Conservation (phyloP, 345 rosid species). For the Nasturtium officinale region DNA sequence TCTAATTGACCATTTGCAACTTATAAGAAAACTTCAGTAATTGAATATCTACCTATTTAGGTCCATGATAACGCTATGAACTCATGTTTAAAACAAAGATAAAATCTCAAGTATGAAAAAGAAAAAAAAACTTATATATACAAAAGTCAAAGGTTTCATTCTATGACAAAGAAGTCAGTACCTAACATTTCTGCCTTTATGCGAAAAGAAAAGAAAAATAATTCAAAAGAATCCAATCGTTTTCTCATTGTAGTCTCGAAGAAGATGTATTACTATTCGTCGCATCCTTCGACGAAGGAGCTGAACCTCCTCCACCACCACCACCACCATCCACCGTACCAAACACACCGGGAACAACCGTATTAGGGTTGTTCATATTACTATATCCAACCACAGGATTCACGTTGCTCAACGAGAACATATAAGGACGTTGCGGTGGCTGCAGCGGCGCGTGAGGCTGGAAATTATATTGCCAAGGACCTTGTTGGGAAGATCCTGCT, state of each 20-base stretch:
- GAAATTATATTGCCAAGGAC: constrained; percentile 33
- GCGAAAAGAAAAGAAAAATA: constrained; percentile 23
- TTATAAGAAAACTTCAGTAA: constrained; percentile 7
- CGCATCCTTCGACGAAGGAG: constrained; percentile 32
- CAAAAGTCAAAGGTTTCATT: constrained; percentile 46
- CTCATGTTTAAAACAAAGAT: constrained; percentile 12
- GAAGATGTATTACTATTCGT: constrained; percentile 38
- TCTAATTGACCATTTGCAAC: not conserved
- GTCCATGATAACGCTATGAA: constrained; percentile 16
- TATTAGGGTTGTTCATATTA: constrained; percentile 34
- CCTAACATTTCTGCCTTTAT: constrained; percentile 50
- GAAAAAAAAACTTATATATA: constrained; percentile 21
- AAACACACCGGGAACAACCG: constrained; percentile 25
- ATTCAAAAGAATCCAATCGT: constrained; percentile 40
- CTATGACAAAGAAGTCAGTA: constrained; percentile 47
- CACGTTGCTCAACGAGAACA: constrained; percentile 41
- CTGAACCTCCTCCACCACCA: constrained; percentile 28
- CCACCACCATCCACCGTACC: constrained; percentile 29
- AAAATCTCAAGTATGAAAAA: constrained; percentile 25
- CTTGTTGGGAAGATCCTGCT: constrained; percentile 40
- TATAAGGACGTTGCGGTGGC: constrained; percentile 33
- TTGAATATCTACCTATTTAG: constrained; percentile 4
- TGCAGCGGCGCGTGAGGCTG: constrained; percentile 29
- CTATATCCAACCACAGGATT: constrained; percentile 31
- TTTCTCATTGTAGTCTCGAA: constrained; percentile 46